A percentile compares a stretch with the other conserved stretches of the same genome.
phyloP scores from a whole-genome alignment of 306 rosid genomes.

The Vigna reflexopilosa region DNA sequence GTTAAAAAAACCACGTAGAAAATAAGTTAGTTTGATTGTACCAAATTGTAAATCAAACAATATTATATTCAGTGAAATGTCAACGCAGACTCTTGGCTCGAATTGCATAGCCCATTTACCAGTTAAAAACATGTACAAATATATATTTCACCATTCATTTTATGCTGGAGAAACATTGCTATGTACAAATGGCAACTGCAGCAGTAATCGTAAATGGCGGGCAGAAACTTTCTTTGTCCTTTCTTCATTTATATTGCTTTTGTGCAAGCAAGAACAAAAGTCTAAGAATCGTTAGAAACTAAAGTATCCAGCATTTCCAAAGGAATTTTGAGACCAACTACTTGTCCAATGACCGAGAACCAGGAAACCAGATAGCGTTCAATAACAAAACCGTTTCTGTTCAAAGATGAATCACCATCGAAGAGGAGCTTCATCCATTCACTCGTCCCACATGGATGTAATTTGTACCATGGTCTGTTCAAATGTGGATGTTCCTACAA shows the following conservation, averaged over 20 bases:
- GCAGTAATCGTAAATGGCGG: neutral
- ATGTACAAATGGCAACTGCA: neutral
- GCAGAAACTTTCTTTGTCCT: neutral
- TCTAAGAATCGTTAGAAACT: constrained; percentile 27
- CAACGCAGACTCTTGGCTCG: neutral
- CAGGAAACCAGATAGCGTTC: constrained; percentile 71
- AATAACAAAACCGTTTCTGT: constrained; percentile 44
- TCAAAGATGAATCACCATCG: constrained; percentile 43
- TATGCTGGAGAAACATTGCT: neutral
- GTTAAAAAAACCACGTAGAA: no score
- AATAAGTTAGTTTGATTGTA: no score
- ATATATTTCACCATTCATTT: neutral
- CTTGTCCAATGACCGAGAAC: constrained; percentile 90
- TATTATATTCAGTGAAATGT: no score
- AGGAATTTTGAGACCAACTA: constrained; percentile 73
- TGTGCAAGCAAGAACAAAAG: neutral
- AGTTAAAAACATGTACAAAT: neutral
- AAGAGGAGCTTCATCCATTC: constrained; percentile 93
- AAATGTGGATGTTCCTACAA: constrained; percentile 87
- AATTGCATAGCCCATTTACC: neutral
- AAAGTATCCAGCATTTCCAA: constrained; percentile 51
- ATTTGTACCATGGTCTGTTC: constrained; percentile 87
- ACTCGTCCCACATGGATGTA: constrained; percentile 91
- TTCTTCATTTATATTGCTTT: neutral
- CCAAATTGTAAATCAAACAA: no score